Evolutionary conservation across 306 rosid genomes (phyloP), one percentile per base, ranked within the genome.

Genomic region (Glycyrrhiza uralensis): DNA sequence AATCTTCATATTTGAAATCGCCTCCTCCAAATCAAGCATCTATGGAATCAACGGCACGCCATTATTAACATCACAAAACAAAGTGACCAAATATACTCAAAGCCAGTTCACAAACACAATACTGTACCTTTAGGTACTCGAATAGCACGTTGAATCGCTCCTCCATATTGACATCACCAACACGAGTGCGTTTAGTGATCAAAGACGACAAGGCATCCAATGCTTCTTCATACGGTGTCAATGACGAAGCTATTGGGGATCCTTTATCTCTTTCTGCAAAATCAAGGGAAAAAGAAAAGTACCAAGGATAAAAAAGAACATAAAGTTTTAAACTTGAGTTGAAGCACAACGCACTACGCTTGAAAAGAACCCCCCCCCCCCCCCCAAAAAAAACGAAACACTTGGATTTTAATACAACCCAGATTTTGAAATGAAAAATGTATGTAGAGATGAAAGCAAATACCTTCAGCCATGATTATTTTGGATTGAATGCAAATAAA

Each of bases 1-100:
- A 64, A 94, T 61, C 92, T 94, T 94, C 97, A 94, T 75, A 67
- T 81, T 55, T 1, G 89, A 84, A 79, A 91, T 86, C 9, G 89
- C 66, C 83, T 91, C 97, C 74, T 93, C 97, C 75, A 93, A 86
- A 52, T 93, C 98, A 39, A 93, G 88, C 39, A 91, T 91, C 98
- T 94, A 54, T 7, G 19, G 39, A 23, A 72, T 45, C 39, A 76
- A 68, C 11, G 0, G 47, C 35, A 41, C 56, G 8, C 72, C 45
- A 70, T 22, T 73, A 14, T 68, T 24, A 20, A 39, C 61, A 66
- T 66, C 49, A 68, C 58, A 17, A 54, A 62, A 44, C 45, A 79
- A 33, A 69, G 7, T 9, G 63, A 73, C 56, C 29, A 73, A 32
- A 23, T 6, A 26, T 23, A 72, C 46, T 49, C 10, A 65, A 55